Evolutionary conservation across 1,284 basidiomycete genomes (phyloP).

Genomic region (Tausonia pullulans): DNA sequence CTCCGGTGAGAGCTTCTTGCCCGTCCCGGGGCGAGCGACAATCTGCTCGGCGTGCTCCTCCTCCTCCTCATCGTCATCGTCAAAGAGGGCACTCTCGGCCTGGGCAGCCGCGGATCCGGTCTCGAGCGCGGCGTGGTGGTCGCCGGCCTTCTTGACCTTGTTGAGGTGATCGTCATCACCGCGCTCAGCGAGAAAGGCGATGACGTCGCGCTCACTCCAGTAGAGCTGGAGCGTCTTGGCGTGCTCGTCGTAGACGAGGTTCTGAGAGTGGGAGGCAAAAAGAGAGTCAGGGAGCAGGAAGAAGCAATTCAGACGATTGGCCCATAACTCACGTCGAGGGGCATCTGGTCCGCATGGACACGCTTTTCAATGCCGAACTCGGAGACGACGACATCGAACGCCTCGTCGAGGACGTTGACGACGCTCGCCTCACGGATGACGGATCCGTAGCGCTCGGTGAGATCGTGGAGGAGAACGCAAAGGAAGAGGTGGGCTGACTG

Average conservation of each 20-base stretch:
- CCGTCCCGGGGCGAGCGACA: conserved; percentile 43
- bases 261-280: conserved; percentile 40
- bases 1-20: conserved; percentile 36
- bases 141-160: conserved; percentile 78
- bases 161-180: conserved; percentile 80
- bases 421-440: conserved; percentile 88
- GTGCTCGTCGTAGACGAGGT: conserved; percentile 89
- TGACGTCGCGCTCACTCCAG: conserved; percentile 55
- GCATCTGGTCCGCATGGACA: conserved; percentile 97
- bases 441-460: conserved; percentile 88
- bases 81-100: conserved; percentile 77
- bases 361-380: conserved; percentile 97
- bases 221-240: conserved; percentile 78
- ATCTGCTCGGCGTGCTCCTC: conserved; percentile 47
- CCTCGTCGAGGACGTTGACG: conserved; percentile 84
- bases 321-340: conserved; percentile 60
- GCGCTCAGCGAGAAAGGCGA: conserved; percentile 77
- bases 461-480: conserved; percentile 76
- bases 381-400: conserved; percentile 80
- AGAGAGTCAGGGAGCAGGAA: conserved; percentile 11
- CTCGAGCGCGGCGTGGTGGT: conserved; percentile 54
- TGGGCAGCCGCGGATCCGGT: conserved; percentile 56
- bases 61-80: conserved; percentile 60
- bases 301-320: neutral
- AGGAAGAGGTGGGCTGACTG: conserved; percentile 92